phyloP scores from a whole-genome alignment of 345 rosid genomes.

The Corchorus olitorius region DNA sequence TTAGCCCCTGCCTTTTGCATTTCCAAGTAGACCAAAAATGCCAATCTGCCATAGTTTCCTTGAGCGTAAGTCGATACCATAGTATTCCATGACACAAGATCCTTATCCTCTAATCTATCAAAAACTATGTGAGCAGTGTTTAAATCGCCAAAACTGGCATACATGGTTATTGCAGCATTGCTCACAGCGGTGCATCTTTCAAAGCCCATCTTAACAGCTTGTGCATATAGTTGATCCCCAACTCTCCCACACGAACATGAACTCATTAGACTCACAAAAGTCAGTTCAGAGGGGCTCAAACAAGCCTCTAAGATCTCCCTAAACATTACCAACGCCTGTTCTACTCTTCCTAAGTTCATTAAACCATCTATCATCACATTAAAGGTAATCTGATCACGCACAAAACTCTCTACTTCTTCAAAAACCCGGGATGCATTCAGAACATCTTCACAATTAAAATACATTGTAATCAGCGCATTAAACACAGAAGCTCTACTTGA shows the following conservation, averaged over 20 bases:
- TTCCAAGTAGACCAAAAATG: slow-evolving; percentile 42
- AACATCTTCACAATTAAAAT: slow-evolving; percentile 44
- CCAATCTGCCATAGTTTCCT: slow-evolving; percentile 38
- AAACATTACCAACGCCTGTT: slow-evolving; percentile 46
- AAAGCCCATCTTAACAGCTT: slow-evolving; percentile 57
- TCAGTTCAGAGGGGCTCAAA: slow-evolving; percentile 59
- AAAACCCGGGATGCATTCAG: slow-evolving; percentile 47
- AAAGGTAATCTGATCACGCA: slow-evolving; percentile 56
- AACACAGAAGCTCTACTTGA: slow-evolving; percentile 47
- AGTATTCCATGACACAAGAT: slow-evolving; percentile 78
- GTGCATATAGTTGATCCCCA: slow-evolving; percentile 55
- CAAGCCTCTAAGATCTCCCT: slow-evolving; percentile 48
- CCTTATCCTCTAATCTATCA: slow-evolving; percentile 52
- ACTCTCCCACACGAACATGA: slow-evolving; percentile 36
- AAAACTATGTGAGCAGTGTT: slow-evolving; percentile 45
- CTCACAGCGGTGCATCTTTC: slow-evolving; percentile 51
- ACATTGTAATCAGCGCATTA: slow-evolving; percentile 72
- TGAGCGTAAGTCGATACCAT: slow-evolving; percentile 65
- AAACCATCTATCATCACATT: slow-evolving; percentile 79
- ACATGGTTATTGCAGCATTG: slow-evolving; percentile 70
- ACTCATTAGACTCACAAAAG: slow-evolving; percentile 60
- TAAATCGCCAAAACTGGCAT: slow-evolving; percentile 44
- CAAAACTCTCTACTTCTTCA: slow-evolving; percentile 43
- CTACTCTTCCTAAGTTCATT: slow-evolving; percentile 36
- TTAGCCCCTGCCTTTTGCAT: slow-evolving; percentile 53